These are phyloP conservation scores for Daldinia caldariorum DNA, from an alignment of 495 filamentous ascomycete species.

Conservation along the genomic window DNA sequence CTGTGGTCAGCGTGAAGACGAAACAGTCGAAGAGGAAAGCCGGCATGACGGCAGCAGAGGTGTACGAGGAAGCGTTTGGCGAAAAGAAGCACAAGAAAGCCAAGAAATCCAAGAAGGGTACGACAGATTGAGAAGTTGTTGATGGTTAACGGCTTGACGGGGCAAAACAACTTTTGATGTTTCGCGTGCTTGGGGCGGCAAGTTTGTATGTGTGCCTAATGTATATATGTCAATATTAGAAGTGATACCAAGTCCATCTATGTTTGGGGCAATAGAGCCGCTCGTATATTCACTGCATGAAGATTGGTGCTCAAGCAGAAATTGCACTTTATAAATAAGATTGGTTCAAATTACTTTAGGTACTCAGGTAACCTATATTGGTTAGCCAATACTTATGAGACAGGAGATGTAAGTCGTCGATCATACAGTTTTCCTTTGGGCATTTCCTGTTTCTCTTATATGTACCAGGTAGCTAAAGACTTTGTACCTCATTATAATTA, in stretches of 20 bases:
- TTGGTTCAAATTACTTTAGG: too few relatives aligned
- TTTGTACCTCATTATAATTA: not conserved
- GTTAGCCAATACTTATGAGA: too few relatives aligned
- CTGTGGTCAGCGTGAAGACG: conserved; percentile 85
- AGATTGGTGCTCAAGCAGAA: not conserved
- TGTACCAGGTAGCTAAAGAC: not conserved
- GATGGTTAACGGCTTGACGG: conserved; percentile 7
- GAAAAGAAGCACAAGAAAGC: conserved; percentile 67
- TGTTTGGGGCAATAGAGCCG: conserved; percentile 1
- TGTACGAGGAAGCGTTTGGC: conserved; percentile 67
- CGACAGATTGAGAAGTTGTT: not conserved
- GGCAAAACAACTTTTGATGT: not conserved
- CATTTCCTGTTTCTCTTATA: not conserved
- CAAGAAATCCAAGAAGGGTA: conserved; percentile 52
- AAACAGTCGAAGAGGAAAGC: conserved; percentile 83
- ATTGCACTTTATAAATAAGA: too few relatives aligned
- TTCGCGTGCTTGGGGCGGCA: not conserved
- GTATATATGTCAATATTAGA: conserved; percentile 17
- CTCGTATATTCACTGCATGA: not conserved
- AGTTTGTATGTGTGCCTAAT: conserved; percentile 28
- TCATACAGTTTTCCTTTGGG: too few relatives aligned
- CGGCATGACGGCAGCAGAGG: conserved; percentile 68
- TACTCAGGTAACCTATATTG: too few relatives aligned
- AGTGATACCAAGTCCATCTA: conserved; percentile 31
- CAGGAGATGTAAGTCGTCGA: too few relatives aligned